Conservation (phyloP, 106 monocot species). For the Allium fistulosum region DNA sequence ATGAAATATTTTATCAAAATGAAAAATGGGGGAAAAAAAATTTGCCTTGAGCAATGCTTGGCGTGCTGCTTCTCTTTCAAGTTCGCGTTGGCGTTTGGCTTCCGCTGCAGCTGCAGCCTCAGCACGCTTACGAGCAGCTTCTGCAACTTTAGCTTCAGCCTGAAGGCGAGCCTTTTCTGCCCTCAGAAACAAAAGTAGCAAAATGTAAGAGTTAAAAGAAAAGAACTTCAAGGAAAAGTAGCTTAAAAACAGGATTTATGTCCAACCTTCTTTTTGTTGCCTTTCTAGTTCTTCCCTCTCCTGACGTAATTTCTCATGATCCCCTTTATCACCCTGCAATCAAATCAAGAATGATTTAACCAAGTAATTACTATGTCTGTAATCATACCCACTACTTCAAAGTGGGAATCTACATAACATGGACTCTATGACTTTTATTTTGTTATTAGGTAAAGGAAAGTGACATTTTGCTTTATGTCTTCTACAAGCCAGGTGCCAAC, state of each 20-base stretch:
- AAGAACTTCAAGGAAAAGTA: not conserved
- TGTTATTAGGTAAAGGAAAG: too few relatives aligned
- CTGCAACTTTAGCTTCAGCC: constrained; percentile 84
- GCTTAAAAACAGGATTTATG: not conserved
- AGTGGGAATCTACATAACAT: too few relatives aligned
- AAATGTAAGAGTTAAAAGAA: not conserved
- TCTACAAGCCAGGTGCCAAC: too few relatives aligned
- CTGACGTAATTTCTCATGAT: constrained; percentile 60
- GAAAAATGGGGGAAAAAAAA: not conserved
- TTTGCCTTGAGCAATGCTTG: constrained; percentile 75
- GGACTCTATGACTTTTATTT: too few relatives aligned
- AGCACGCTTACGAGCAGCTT: constrained; percentile 55
- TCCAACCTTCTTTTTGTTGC: constrained; percentile 63
- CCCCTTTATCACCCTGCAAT: constrained; percentile 54
- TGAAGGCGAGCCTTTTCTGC: constrained; percentile 78
- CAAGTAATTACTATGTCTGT: not conserved
- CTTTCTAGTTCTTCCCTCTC: constrained; percentile 85
- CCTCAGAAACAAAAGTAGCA: not conserved
- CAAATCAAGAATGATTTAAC: constrained; percentile 1
- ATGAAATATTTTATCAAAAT: not conserved
- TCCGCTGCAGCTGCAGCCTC: constrained; percentile 73
- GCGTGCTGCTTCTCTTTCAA: constrained; percentile 90
- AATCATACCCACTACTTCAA: too few relatives aligned
- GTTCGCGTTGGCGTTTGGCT: constrained; percentile 74
- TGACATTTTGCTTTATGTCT: too few relatives aligned